Base-by-base conservation (phyloP, 345 rosid genomes). In the Angophora floribunda region DNA sequence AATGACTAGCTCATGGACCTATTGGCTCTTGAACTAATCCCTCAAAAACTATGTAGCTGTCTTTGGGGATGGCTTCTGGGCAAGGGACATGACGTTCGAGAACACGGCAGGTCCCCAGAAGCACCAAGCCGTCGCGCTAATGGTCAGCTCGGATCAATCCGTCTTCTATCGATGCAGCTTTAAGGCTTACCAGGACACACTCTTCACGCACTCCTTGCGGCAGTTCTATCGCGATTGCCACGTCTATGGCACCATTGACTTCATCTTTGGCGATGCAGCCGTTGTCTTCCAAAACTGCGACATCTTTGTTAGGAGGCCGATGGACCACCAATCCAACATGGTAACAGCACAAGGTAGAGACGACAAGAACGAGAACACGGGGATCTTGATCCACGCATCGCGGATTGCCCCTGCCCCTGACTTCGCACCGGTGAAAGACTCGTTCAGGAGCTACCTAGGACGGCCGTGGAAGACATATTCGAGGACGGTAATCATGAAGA, bases 181-280 rank as follows among this genome's bases (percentile, higher is more conserved):
- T 93, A 93, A 86, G 91, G 97, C 91, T 17, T 96, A 97, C 84
- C 98, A 97, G 86, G 96, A 96, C 90, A 96, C 98, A 6, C 96
- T 95, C 87, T 92, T 88, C 24, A 90, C 91, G 4, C 98, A 93
- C 86, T 94, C 97, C 5, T 70, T 93, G 2, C 86, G 95, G 6
- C 98, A 96, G 86, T 95, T 97, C 89, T 96, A 95, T 45, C 94
- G 96, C 11, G 95, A 96, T 49, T 97, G 98, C 87, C 96, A 93
- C 51, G 88, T 95, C 22, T 89, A 95, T 13, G 98, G 97, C 87
- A 96, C 98, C 26, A 89, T 96, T n/a, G 98, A 96, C 91, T 96
- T 94, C 89, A 97, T 96, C 86, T 95, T 95, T 67, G 96, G 97
- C 6, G 93, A 97, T 55, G 97, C 97, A 6, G 16, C 93, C 4